Conservation (phyloP, 2,329 filamentous ascomycete species). For the Diaporthe destruens region DNA sequence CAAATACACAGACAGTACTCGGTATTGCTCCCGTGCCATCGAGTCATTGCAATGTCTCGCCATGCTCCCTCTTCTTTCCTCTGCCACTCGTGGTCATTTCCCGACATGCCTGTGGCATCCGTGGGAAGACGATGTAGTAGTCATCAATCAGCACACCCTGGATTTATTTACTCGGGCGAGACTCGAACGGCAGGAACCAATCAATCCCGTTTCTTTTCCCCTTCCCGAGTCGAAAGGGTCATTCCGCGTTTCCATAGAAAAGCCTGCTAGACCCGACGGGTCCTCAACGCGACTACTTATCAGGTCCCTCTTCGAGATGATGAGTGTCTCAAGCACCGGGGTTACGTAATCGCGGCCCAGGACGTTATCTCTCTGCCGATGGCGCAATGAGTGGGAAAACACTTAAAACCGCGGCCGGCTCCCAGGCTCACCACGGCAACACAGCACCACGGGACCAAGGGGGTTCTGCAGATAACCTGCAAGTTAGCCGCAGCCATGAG, state of each 20-base stretch:
- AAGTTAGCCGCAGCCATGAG: constrained; percentile 31
- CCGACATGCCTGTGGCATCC: not conserved
- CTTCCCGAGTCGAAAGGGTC: no score
- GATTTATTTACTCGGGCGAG: no score
- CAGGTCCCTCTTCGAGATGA: not conserved
- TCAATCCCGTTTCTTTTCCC: no score
- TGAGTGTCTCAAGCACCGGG: not conserved
- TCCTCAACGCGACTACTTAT: not conserved
- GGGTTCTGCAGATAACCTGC: not conserved
- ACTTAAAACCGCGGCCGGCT: constrained; percentile 3
- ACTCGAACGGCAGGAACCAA: no score
- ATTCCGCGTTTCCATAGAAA: no score
- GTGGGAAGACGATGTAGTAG: no score
- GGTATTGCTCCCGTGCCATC: no score
- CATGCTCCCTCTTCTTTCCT: not conserved
- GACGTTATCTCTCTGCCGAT: constrained; percentile 30
- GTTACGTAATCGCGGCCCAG: constrained; percentile 29
- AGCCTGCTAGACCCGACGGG: no score
- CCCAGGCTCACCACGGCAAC: not conserved
- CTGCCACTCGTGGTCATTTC: not conserved
- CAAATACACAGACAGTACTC: no score
- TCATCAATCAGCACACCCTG: no score
- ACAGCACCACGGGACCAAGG: no score
- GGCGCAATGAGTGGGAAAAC: constrained; percentile 13
- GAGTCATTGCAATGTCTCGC: constrained; percentile 24